Base-by-base conservation (phyloP, 2,329 filamentous ascomycete genomes). In the Pseudopithomyces chartarum region DNA sequence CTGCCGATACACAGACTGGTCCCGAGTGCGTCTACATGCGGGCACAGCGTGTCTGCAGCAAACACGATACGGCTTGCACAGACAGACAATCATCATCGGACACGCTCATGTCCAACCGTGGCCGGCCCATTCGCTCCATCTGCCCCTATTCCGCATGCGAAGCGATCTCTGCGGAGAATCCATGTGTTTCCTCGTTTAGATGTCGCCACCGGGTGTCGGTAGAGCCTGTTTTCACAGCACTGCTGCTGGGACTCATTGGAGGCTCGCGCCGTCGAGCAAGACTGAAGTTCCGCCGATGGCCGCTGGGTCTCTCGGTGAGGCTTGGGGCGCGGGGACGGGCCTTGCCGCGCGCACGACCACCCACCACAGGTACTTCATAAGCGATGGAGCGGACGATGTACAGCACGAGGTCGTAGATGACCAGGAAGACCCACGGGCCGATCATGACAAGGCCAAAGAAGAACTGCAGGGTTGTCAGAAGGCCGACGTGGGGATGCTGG, bases 341-440 rank as follows among this genome's bases (percentile, higher is more conserved):
- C 62, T 82, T 80, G 5, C 87, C 86, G 55, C 82, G 79, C 33
- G 86, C 86, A 62, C 86, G 78, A 6, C 87, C 87, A 3, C 87
- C 87, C 45, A 87, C 65, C 29, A 83, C 69, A 1, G 87, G 87
- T 2, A 88, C 73, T 58, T 88, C 82, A 71, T 87, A 85, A 40
- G 81, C 80, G 12, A 81, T 67, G 13, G 82, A 78, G 57, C 87
- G 85, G 71, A 82, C 84, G 56, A 85, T 61, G 73, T 88, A 90
- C 40, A 89, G 80, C 22, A 84, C 60, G 52, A 87, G 71, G 69
- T 90, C 87, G 77, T 89, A 89, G 60, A 86, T 54, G 59, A 90
- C 77, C 34, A 90, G 73, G 22, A 83, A 75, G 5, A 82, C 73
- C 71, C 87, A 90, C 11, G 87, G 87, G 1, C 83, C 82, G 61